A percentile compares a stretch with the other conserved stretches of the same genome.
Conservation (phyloP, 192 early-diverging fungal genomes). For the Rhizophagus prolifer region DNA sequence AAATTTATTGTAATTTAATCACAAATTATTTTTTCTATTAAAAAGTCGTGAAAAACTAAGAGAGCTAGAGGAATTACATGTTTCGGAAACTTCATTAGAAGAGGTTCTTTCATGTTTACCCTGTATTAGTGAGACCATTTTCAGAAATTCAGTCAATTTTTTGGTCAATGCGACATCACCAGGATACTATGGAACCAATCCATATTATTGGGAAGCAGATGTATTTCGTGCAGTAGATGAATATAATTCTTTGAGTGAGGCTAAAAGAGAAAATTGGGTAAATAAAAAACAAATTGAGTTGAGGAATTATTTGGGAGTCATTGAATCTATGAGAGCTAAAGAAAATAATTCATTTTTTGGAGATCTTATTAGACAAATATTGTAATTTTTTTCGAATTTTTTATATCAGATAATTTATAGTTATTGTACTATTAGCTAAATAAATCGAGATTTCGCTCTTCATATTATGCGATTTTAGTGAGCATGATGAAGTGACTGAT, state of each 20-base stretch:
- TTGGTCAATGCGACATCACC: neutral
- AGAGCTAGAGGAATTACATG: too few relatives aligned
- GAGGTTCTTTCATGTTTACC: neutral
- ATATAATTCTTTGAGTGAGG: neutral
- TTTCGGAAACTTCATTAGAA: neutral
- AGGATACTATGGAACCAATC: neutral
- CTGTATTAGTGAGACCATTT: neutral
- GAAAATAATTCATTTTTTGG: neutral
- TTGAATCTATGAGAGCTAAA: neutral
- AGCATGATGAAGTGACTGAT: too few relatives aligned
- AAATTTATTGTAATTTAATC: too few relatives aligned
- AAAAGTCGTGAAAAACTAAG: neutral
- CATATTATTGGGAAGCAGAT: neutral
- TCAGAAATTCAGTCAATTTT: neutral
- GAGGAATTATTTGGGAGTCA: neutral
- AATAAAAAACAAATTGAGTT: neutral
- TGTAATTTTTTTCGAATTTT: too few relatives aligned
- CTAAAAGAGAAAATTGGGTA: neutral
- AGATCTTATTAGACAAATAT: too few relatives aligned
- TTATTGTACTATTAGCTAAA: too few relatives aligned
- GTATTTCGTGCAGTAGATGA: neutral
- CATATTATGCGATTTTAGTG: too few relatives aligned
- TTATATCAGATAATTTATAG: too few relatives aligned
- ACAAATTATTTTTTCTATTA: neutral
- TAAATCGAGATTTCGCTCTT: too few relatives aligned